Percentiles rank a stretch among this genome's conserved stretches.
Evolutionary conservation across 805 yeast species (phyloP).

Genomic region (Priceomyces haplophilus): DNA sequence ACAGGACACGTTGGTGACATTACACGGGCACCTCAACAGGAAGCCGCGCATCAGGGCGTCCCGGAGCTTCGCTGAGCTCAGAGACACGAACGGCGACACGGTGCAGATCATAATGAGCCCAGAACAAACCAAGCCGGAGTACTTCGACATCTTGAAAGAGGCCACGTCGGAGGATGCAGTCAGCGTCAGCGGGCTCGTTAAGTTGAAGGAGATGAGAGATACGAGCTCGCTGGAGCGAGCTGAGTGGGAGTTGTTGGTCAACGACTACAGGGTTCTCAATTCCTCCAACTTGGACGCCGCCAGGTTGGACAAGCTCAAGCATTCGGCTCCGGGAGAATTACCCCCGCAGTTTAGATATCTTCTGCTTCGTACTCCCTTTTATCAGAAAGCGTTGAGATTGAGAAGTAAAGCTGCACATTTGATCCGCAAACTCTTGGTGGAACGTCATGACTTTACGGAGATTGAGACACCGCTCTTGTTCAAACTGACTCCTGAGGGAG

Average conservation of each 20-base stretch:
- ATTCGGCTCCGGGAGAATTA: slow-evolving; percentile 47
- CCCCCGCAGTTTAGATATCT: slow-evolving; percentile 82
- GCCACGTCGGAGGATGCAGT: slow-evolving; percentile 72
- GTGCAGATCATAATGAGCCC: slow-evolving; percentile 49
- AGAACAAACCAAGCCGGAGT: slow-evolving; percentile 39
- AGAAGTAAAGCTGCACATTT: slow-evolving; percentile 55
- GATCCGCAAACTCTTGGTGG: slow-evolving; percentile 40
- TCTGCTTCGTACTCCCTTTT: slow-evolving; percentile 63
- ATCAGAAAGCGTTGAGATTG: slow-evolving; percentile 52
- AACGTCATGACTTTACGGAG: slow-evolving; percentile 58
- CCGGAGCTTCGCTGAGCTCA: slow-evolving; percentile 66
- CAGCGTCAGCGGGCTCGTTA: slow-evolving; percentile 56
- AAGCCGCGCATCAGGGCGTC: slow-evolving; percentile 71
- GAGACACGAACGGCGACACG: slow-evolving; percentile 69
- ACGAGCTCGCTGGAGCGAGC: too few species aligned
- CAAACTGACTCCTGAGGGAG: slow-evolving; percentile 98
- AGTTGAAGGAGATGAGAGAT: slow-evolving; percentile 26
- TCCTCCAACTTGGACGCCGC: slow-evolving; percentile 62
- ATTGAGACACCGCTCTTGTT: slow-evolving; percentile 91
- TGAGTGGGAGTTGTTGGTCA: slow-evolving; percentile 60
- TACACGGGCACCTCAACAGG: slow-evolving; percentile 83
- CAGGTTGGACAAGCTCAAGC: slow-evolving; percentile 60
- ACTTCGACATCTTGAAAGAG: slow-evolving; percentile 40
- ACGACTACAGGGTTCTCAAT: slow-evolving; percentile 55
- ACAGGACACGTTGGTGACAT: slow-evolving; percentile 30